A percentile compares a stretch with the other conserved stretches of the same genome.
These are phyloP conservation scores for Entomortierella parvispora DNA, from an alignment of 192 early-diverging fungal species.

Conservation along the genomic window DNA sequence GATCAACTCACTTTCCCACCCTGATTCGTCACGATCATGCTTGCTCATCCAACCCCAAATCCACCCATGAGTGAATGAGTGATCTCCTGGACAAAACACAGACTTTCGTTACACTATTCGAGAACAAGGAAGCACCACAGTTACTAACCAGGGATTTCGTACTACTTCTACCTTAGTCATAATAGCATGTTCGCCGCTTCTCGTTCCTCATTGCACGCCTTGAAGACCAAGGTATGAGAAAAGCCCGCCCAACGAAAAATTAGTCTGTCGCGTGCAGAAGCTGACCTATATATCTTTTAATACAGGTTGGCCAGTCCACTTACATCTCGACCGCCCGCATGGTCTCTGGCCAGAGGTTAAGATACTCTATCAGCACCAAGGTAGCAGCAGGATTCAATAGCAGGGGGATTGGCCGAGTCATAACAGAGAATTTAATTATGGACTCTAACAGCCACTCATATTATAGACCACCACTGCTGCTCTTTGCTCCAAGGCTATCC, in stretches of 20 bases:
- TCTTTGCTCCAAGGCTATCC: constrained; percentile 38
- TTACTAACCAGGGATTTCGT: not conserved
- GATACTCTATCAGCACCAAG: constrained; percentile 45
- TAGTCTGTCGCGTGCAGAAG: not conserved
- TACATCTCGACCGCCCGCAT: constrained; percentile 43
- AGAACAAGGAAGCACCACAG: too few species aligned
- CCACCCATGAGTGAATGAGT: too few species aligned
- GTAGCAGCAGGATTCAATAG: too few species aligned
- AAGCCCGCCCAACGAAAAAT: not conserved
- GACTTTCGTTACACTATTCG: too few species aligned
- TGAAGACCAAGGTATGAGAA: constrained; percentile 36
- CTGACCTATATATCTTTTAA: not conserved
- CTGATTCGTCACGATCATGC: too few species aligned
- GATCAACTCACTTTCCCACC: too few species aligned
- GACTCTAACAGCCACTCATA: too few species aligned
- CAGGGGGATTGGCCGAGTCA: too few species aligned
- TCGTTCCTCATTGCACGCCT: constrained; percentile 34
- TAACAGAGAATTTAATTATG: not conserved
- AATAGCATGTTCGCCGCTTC: constrained; percentile 38
- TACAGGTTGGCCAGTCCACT: constrained; percentile 48
- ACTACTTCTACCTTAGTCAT: not conserved
- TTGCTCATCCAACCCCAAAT: too few species aligned
- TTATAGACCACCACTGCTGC: constrained; percentile 18
- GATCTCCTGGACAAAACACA: too few species aligned
- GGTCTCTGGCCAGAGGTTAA: constrained; percentile 48